Evolutionary conservation across 1,284 basidiomycete genomes (phyloP), one percentile per base, ranked within the genome.

Genomic region (Apiotrichum laibachii): DNA sequence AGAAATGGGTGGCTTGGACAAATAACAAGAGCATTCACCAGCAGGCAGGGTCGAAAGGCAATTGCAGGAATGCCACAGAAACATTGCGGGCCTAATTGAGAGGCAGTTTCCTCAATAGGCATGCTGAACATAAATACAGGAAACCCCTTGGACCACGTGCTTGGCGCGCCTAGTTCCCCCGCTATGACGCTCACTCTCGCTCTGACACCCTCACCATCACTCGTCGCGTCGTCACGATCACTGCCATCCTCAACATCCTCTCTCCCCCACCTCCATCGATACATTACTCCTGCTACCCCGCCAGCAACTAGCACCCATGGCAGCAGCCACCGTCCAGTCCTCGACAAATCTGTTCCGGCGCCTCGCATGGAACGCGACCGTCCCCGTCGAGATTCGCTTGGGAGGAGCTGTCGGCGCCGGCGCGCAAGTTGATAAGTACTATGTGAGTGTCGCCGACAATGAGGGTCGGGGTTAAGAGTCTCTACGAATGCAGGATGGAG

Each of bases 301-400:
- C 37, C 3, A 11, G 37, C 11, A 11, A 11, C 37, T 3, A 22
- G 13, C 49, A 37, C 35, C 37, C 44, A 59, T 59, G 61, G 54
- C 46, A 26, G 53, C 62, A n/a, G 51, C 57, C 18, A 56, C 65
- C 2, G 65, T 67, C 21, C 61, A 63, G 50, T 75, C 72, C 1
- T 68, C 72, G 5, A 72, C 76, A 1, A 69, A 72, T 47, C 71
- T 75, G 34, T 77, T 78, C 57, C 65, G 77, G 1, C 56, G 71
- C 40, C 60, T 80, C 43, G 68, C 75, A 58, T 79, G 79, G 76
- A 72, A 76, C 59, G 67, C 72, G 13, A 67, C 69, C 9, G 65
- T 80, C 18, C 68, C 73, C 11, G 50, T 76, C 33, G 69, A 70
- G 26, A 67, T 77, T 45, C 61, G 71, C 1, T 60, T 79, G 31